phyloP scores from a whole-genome alignment of 1,139 yeast species.

The Williopsis jadinii region DNA sequence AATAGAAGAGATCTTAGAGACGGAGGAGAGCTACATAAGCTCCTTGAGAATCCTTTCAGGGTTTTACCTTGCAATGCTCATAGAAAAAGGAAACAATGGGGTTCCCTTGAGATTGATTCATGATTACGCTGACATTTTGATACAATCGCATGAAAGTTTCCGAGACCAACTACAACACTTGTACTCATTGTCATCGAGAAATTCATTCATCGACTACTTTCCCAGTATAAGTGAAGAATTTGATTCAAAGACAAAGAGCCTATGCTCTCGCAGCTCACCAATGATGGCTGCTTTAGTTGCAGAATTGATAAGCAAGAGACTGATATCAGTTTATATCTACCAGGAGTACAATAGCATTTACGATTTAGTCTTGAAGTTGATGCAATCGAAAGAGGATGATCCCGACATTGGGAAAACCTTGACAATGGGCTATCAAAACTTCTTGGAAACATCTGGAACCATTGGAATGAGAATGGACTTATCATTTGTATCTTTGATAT shows the following conservation, averaged over 20 bases:
- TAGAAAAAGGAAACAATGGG: constrained; percentile 21
- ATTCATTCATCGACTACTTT: background rate
- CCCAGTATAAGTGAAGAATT: background rate
- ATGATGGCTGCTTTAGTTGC: constrained; percentile 24
- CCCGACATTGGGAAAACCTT: constrained; percentile 19
- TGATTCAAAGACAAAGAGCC: background rate
- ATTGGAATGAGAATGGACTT: constrained; percentile 31
- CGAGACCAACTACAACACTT: constrained; percentile 17
- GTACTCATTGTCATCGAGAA: constrained; percentile 12
- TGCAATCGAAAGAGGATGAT: constrained; percentile 27
- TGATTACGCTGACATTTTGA: constrained; percentile 20
- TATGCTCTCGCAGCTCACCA: constrained; percentile 13
- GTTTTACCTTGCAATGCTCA: constrained; percentile 17
- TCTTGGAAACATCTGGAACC: constrained; percentile 39
- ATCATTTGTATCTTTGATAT: constrained; percentile 43
- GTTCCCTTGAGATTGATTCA: constrained; percentile 17
- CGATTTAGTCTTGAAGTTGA: constrained; percentile 32
- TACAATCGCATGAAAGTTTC: constrained; percentile 21
- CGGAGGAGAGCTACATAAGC: constrained; percentile 40
- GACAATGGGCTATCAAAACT: constrained; percentile 31
- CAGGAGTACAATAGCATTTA: constrained; percentile 37
- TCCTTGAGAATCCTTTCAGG: constrained; percentile 35
- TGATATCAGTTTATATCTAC: constrained; percentile 30
- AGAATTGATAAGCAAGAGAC: constrained; percentile 24
- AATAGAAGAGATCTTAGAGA: constrained; percentile 40